Conservation (phyloP, 768 basidiomycete species). For the Coprinopsis strossmayeri region DNA sequence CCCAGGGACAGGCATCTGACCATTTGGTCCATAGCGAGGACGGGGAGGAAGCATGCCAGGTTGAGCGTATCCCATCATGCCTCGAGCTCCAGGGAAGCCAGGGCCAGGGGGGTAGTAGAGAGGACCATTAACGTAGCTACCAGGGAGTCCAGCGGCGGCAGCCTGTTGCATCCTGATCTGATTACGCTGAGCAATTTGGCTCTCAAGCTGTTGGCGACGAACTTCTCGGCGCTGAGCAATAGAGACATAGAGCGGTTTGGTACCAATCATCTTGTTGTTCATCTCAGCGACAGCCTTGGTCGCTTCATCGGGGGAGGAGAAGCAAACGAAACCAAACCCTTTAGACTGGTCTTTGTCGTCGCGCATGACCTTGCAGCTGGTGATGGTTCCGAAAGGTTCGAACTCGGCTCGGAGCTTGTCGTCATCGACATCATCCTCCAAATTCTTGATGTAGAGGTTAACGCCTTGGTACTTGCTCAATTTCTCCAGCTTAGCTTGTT, state of each 20-base stretch:
- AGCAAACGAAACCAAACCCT: slow-evolving; percentile 99
- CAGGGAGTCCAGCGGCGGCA: slow-evolving; percentile 78
- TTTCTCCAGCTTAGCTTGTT: slow-evolving; percentile 95
- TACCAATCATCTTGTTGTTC: slow-evolving; percentile 99
- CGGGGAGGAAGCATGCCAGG: slow-evolving; percentile 86
- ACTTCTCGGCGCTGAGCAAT: slow-evolving; percentile 98
- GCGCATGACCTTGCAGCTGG: slow-evolving; percentile 98
- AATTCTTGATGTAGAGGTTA: slow-evolving; percentile 99
- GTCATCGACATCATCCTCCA: slow-evolving; percentile 97
- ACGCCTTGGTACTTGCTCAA: slow-evolving; percentile 97
- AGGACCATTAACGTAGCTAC: slow-evolving; percentile 77
- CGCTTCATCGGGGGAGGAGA: slow-evolving; percentile 96
- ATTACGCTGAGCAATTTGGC: slow-evolving; percentile 96
- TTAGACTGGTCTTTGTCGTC: slow-evolving; percentile 92
- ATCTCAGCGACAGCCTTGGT: slow-evolving; percentile 99
- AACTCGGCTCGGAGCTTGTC: slow-evolving; percentile 96
- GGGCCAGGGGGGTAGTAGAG: slow-evolving; percentile 85
- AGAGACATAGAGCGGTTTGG: slow-evolving; percentile 97
- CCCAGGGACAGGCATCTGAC: slow-evolving; percentile 59
- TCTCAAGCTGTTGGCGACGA: slow-evolving; percentile 96
- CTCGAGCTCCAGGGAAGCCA: slow-evolving; percentile 75
- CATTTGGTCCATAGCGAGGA: slow-evolving; percentile 74
- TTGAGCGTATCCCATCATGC: slow-evolving; percentile 73
- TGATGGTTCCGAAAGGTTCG: slow-evolving; percentile 94
- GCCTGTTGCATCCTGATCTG: slow-evolving; percentile 97